Percentiles rank a stretch among this genome's conserved stretches.
These are phyloP conservation scores for Gnomoniopsis smithogilvyi DNA, from an alignment of 2,329 filamentous ascomycete genomes.

Conservation along the genomic window DNA sequence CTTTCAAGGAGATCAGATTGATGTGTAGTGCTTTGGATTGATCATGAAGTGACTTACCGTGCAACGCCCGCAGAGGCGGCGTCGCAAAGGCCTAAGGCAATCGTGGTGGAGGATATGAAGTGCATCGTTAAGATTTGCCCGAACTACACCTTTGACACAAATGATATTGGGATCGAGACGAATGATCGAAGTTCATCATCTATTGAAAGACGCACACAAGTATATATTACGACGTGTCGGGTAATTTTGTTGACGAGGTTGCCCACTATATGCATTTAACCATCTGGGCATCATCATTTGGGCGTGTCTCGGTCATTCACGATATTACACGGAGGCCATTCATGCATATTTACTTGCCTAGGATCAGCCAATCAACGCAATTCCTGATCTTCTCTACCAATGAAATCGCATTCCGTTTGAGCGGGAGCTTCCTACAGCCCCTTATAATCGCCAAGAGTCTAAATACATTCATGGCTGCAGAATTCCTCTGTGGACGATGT, in stretches of 20 bases:
- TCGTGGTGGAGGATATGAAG: background rate
- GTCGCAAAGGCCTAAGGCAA: background rate
- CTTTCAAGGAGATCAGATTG: background rate
- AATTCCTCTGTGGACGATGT: background rate
- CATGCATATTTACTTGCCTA: too few relatives aligned
- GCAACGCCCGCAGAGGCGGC: background rate
- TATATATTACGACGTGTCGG: background rate
- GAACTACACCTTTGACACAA: background rate
- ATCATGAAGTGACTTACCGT: background rate
- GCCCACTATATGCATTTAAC: background rate
- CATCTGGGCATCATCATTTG: background rate
- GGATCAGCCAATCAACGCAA: background rate
- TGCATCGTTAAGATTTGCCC: background rate
- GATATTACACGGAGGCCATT: background rate
- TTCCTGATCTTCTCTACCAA: background rate
- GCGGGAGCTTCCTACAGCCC: background rate
- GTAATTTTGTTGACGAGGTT: background rate
- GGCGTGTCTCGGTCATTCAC: background rate
- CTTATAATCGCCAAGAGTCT: background rate
- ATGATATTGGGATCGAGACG: background rate
- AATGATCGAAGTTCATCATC: too few relatives aligned
- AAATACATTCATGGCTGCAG: background rate
- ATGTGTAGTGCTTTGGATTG: too few relatives aligned
- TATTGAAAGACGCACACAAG: too few relatives aligned
- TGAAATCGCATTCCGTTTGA: background rate